Evolutionary conservation across 1,284 basidiomycete genomes (phyloP).

Genomic region (Ganoderma lingzhi): DNA sequence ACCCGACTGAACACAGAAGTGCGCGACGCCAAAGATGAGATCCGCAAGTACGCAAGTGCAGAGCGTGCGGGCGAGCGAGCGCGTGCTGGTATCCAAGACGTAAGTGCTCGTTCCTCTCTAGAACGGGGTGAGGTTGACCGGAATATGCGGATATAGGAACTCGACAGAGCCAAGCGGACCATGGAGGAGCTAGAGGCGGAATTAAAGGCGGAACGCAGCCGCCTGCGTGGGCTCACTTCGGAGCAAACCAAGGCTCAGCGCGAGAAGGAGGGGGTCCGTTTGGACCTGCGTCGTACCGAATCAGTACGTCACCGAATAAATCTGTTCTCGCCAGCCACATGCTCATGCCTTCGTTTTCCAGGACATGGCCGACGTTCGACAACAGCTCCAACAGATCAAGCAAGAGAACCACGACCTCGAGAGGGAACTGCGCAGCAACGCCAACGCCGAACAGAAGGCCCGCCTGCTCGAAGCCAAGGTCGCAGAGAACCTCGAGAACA

Average conservation of each 20-base stretch:
- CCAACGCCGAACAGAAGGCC: conserved; percentile 73
- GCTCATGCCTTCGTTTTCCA: conserved; percentile 37
- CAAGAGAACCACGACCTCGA: conserved; percentile 75
- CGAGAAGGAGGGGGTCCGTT: conserved; percentile 67
- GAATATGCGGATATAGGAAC: conserved; percentile 56
- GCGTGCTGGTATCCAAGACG: conserved; percentile 61
- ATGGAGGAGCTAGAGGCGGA: conserved; percentile 75
- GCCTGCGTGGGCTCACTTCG: conserved; percentile 64
- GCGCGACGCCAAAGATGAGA: conserved; percentile 63
- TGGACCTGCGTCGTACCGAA: conserved; percentile 74
- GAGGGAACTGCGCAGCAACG: conserved; percentile 70
- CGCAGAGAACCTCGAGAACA: conserved; percentile 68
- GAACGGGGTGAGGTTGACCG: not conserved
- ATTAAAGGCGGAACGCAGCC: conserved; percentile 70
- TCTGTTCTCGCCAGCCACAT: not conserved
- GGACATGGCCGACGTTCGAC: conserved; percentile 80
- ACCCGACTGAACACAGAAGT: conserved; percentile 69
- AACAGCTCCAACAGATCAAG: conserved; percentile 72
- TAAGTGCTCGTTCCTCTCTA: conserved; percentile 41
- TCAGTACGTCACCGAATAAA: conserved; percentile 50
- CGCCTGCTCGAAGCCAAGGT: conserved; percentile 70
- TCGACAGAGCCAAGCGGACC: conserved; percentile 67
- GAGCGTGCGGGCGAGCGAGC: conserved; percentile 56
- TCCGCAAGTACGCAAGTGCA: conserved; percentile 57
- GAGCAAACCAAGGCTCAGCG: conserved; percentile 69